A percentile compares a stretch with the other conserved stretches of the same genome.
phyloP scores from a whole-genome alignment of 2,329 filamentous ascomycete genomes.

The Diaporthe citrichinensis region DNA sequence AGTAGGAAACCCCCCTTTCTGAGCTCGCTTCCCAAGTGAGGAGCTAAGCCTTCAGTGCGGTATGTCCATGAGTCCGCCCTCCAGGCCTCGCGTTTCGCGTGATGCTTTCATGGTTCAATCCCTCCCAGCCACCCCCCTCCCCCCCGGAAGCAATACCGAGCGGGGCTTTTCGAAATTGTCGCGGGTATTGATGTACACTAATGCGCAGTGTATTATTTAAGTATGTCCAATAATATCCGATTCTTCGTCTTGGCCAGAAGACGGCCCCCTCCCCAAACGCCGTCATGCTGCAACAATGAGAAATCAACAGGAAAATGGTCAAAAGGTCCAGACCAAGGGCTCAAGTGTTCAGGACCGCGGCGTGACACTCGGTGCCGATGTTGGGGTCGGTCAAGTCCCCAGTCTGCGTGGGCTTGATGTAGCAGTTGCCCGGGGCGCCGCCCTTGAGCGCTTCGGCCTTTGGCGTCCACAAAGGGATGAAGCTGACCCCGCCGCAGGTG shows the following conservation, averaged over 20 bases:
- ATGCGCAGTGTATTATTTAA: not conserved
- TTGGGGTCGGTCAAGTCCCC: conserved; percentile 52
- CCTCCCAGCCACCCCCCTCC: not conserved
- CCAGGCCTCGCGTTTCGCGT: not conserved
- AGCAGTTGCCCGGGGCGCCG: conserved; percentile 60
- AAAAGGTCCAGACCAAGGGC: not conserved
- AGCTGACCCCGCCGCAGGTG: conserved; percentile 57
- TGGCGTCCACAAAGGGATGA: conserved; percentile 59
- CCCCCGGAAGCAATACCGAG: not conserved
- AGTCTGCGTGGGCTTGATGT: conserved; percentile 54
- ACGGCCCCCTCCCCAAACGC: not conserved
- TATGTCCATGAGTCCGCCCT: not conserved
- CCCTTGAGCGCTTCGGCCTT: conserved; percentile 51
- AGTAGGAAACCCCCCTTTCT: not conserved
- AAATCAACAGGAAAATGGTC: not conserved
- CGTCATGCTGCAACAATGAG: not conserved
- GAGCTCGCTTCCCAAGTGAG: not conserved
- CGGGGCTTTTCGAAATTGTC: conserved; percentile 14
- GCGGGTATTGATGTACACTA: conserved; percentile 1
- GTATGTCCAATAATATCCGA: not conserved
- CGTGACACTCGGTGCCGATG: conserved; percentile 54
- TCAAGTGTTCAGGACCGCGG: conserved; percentile 48
- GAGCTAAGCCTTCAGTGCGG: not conserved
- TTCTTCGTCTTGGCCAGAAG: not conserved
- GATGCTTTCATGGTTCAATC: not conserved